Evolutionary conservation across 1,139 yeast genomes (phyloP).

Genomic region (Candida dubliniensis): DNA sequence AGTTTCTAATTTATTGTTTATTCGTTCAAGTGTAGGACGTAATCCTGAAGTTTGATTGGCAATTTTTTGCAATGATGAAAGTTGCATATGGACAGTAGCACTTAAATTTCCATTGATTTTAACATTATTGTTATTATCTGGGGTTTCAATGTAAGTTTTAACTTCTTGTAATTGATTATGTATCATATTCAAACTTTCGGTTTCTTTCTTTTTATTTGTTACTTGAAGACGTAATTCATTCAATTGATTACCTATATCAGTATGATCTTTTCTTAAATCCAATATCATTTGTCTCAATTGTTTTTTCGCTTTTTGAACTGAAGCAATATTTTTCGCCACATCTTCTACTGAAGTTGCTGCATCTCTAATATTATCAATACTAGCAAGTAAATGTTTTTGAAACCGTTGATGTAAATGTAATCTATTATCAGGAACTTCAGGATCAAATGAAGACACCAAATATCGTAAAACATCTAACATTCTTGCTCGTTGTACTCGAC

Average conservation of each 20-base stretch:
- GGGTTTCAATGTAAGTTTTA: background rate
- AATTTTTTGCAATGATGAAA: constrained; percentile 22
- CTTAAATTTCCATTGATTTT: constrained; percentile 6
- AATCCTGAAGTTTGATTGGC: constrained; percentile 45
- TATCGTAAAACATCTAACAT: constrained; percentile 38
- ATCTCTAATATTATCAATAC: constrained; percentile 34
- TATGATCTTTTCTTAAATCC: constrained; percentile 38
- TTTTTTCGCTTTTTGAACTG: constrained; percentile 41
- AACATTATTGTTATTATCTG: constrained; percentile 3
- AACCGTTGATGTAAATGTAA: constrained; percentile 29
- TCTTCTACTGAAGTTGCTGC: constrained; percentile 44
- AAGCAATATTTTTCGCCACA: constrained; percentile 35
- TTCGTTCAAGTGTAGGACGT: constrained; percentile 28
- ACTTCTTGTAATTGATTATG: constrained; percentile 12
- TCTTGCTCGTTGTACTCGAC: constrained; percentile 4
- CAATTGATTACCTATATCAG: constrained; percentile 38
- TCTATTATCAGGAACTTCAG: constrained; percentile 23
- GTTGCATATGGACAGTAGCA: constrained; percentile 15
- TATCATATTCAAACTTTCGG: constrained; percentile 23
- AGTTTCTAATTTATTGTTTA: constrained; percentile 33
- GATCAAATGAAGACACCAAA: constrained; percentile 29
- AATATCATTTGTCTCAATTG: constrained; percentile 40
- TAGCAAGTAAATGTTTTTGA: constrained; percentile 30
- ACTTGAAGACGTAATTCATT: constrained; percentile 37
- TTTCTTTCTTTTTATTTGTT: constrained; percentile 23